These are phyloP conservation scores for Nicotiana tabacum DNA, from an alignment of 257 asterid genomes.

Conservation along the genomic window DNA sequence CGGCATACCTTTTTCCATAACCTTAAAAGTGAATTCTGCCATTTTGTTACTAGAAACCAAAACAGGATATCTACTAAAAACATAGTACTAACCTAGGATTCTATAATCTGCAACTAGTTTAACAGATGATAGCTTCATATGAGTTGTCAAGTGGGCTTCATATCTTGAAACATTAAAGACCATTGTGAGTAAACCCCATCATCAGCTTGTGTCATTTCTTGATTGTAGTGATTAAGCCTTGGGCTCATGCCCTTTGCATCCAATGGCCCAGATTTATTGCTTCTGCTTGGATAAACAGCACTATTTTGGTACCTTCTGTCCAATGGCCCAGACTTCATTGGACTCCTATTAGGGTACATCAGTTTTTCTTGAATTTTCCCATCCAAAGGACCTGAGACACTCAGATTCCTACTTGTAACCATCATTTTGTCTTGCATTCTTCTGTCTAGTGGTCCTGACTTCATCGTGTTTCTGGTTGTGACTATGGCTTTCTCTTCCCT, in stretches of 20 bases:
- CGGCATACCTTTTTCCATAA: too few relatives aligned
- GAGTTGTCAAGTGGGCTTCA: slow-evolving; percentile 66
- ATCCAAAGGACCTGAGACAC: slow-evolving; percentile 49
- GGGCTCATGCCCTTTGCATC: slow-evolving; percentile 51
- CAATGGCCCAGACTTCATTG: slow-evolving; percentile 28
- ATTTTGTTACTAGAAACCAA: background rate
- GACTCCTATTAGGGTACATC: slow-evolving; percentile 31
- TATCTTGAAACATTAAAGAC: slow-evolving; percentile 85
- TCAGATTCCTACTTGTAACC: slow-evolving; percentile 19
- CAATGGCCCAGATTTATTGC: slow-evolving; percentile 17
- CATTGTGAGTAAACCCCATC: slow-evolving; percentile 56
- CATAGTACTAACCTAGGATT: background rate
- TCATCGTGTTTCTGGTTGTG: slow-evolving; percentile 30
- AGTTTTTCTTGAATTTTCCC: slow-evolving; percentile 27
- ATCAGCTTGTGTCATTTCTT: slow-evolving; percentile 27
- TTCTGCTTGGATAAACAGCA: slow-evolving; percentile 12
- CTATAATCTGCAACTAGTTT: background rate
- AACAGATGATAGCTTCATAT: background rate
- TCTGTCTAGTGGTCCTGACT: slow-evolving; percentile 41
- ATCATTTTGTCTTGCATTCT: slow-evolving; percentile 28
- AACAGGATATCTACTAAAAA: background rate
- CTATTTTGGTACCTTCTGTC: slow-evolving; percentile 23
- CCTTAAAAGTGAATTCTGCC: background rate
- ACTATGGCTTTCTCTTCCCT: slow-evolving; percentile 14
- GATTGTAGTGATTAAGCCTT: slow-evolving; percentile 26